Base-by-base conservation (phyloP, 805 yeast species). In the Cyberlindnera amylophila region DNA sequence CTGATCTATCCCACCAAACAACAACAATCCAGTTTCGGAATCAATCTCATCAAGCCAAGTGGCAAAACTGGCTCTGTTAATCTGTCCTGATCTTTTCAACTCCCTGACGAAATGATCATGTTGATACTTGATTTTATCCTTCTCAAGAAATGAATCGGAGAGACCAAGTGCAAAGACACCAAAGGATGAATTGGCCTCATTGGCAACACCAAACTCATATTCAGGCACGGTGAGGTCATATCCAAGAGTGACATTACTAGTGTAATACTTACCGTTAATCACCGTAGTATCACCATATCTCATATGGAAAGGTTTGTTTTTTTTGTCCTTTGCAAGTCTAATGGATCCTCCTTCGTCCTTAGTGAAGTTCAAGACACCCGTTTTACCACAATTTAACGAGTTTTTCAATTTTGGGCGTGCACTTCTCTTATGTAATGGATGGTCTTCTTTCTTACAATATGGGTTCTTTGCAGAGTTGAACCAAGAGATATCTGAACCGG, bases 221-320 rank as follows among this genome's bases (percentile, higher is more conserved):
- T 58, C 54, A 2, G 65, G 46, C 14, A 74, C 58, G 13, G 64
- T 60, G 19, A 59, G 45, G 43, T 60, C 47, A 15, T 53, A 50
- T 6, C 44, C 47, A 26, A 46, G 10, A n/a, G 34, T 33, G 18
- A 48, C 4, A 1, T 28, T 26, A 34, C 60, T 67, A 10, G 45
- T 47, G 28, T 86, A 91, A 74, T 77, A 79, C 13, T 53, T 46
- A 9, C 86, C 86, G 2, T 55, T 38, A 6, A 79, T 80, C 37
- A 56, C 66, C 9, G 71, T 61, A 6, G 68, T 58, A 49, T 78
- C 83, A 34, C 28, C 32, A 23, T 43, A 43, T 10, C 35, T 26
- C 9, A 36, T 21, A 4, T 21, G 24, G 24, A 21, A 21, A 21
- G 24, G 24, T 9, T 21, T 21, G 8, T 21, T 21, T 6, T 21